Percentiles rank a stretch among this genome's conserved stretches.
These are phyloP conservation scores for Metschnikowia rubicola DNA, from an alignment of 805 yeast species.

Conservation along the genomic window DNA sequence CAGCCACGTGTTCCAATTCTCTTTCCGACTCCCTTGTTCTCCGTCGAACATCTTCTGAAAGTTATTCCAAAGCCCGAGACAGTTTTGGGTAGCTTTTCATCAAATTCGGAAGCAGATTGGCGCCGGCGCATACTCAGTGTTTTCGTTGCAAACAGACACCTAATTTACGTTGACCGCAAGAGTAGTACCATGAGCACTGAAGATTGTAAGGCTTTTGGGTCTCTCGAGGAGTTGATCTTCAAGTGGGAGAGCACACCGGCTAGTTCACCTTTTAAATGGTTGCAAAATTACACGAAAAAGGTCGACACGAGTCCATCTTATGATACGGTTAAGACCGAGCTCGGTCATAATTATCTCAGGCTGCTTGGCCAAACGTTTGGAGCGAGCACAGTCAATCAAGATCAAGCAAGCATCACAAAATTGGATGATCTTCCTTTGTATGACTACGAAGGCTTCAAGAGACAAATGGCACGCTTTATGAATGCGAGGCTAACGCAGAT, in stretches of 20 bases:
- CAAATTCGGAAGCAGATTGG: conserved; percentile 30
- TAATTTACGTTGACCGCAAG: conserved; percentile 17
- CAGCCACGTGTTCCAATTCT: conserved; percentile 28
- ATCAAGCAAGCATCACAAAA: neutral
- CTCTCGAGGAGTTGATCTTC: conserved; percentile 25
- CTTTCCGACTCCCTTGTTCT: conserved; percentile 33
- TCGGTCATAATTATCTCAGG: conserved; percentile 9
- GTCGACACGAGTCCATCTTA: conserved; percentile 20
- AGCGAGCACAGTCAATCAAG: conserved; percentile 1
- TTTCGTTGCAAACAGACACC: conserved; percentile 28
- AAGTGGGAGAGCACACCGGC: conserved; percentile 19
- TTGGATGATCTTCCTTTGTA: neutral
- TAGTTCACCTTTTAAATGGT: conserved; percentile 14
- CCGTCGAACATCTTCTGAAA: conserved; percentile 29
- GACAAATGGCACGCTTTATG: conserved; percentile 27
- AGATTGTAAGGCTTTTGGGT: conserved; percentile 18
- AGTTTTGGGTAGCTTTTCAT: conserved; percentile 15
- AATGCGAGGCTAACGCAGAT: conserved; percentile 22
- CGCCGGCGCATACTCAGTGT: conserved; percentile 27
- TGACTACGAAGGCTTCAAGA: conserved; percentile 28
- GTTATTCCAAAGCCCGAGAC: conserved; percentile 22
- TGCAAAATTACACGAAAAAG: conserved; percentile 22
- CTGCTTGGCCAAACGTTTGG: conserved; percentile 8
- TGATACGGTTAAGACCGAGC: conserved; percentile 20
- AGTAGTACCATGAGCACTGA: conserved; percentile 21